Percentiles rank a stretch among this genome's conserved stretches.
Conservation (phyloP, 1,284 basidiomycete species). For the Ustilago crameri region DNA sequence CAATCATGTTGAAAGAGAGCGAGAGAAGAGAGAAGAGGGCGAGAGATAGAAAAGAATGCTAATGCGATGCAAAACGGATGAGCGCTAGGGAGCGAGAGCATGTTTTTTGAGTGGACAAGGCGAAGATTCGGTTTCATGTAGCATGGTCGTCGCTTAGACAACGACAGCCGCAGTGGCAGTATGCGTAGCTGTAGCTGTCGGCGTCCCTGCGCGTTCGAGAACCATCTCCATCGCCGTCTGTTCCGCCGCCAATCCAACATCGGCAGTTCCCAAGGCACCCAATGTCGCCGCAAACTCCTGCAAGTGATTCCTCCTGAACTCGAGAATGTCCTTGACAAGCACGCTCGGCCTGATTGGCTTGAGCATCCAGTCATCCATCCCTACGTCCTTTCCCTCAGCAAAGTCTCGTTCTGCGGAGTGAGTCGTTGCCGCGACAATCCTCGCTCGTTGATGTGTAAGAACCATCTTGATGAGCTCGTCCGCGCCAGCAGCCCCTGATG, state of each 20-base stretch:
- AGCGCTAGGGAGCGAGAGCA: slow-evolving; percentile 6
- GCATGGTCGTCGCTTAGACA: slow-evolving; percentile 1
- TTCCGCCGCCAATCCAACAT: slow-evolving; percentile 19
- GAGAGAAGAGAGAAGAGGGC: slow-evolving; percentile 1
- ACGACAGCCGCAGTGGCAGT: slow-evolving; percentile 9
- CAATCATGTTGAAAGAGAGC: neutral
- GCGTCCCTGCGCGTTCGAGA: slow-evolving; percentile 25
- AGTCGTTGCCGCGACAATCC: slow-evolving; percentile 58
- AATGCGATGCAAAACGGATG: slow-evolving; percentile 13
- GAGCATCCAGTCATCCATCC: slow-evolving; percentile 58
- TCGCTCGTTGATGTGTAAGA: slow-evolving; percentile 32
- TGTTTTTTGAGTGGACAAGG: slow-evolving; percentile 6
- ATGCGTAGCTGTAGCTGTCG: slow-evolving; percentile 3
- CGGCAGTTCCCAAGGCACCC: slow-evolving; percentile 19
- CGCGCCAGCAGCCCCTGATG: neutral
- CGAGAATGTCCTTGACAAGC: slow-evolving; percentile 42
- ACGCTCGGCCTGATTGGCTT: slow-evolving; percentile 47
- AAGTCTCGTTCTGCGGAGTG: slow-evolving; percentile 45
- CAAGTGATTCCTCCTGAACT: slow-evolving; percentile 37
- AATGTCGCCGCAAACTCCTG: slow-evolving; percentile 35
- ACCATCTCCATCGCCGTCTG: slow-evolving; percentile 38
- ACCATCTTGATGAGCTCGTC: slow-evolving; percentile 32
- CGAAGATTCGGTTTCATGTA: no score
- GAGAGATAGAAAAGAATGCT: slow-evolving; percentile 2
- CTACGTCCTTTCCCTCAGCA: slow-evolving; percentile 43